Evolutionary conservation across 768 basidiomycete species (phyloP), one percentile per base, ranked within the genome.

Genomic region (Termitomyces heimii): DNA sequence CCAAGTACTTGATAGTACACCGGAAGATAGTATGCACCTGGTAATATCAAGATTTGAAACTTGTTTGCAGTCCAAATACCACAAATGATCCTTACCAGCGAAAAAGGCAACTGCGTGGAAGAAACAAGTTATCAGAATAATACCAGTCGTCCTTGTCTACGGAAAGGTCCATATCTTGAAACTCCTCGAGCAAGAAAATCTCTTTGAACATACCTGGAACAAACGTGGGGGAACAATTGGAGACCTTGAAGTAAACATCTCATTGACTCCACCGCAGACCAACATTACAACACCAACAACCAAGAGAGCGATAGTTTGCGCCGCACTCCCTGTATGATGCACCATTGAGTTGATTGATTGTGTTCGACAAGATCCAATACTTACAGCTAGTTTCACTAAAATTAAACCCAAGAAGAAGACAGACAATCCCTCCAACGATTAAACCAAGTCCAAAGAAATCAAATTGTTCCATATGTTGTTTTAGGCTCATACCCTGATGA

Each of bases 1-100:
- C 90, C 90, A 13, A 91, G 78, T 2, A 86, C 81, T 73, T 93
- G 90, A 70, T 79, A 93, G 66, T 87, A 93, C 2, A 92, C 66
- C 1, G 90, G 89, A 7, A 92, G 76, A 63, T 91, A 91, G 65
- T 73, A 86, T 44, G 82, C 80, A 31, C 78, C 80, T 79, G 39
- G 8, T n/a, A 13, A 20, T 16, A 44, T 4, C 9, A 1, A 35
- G 34, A 37, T 26, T 37, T 44, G 56, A 40, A 16, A 39, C 35
- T 16, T 32, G 29, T n/a, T 47, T 20, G 43, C 10, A 12, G 43
- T 24, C 24, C 16, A 18, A n/a, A 44, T 22, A 34, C 12, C 24
- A 43, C n/a, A 10, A 32, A 26, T 12, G 9, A 8, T 32, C 18
- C 56, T 64, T 65, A 77, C 81, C 81, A 12, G 70, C 68, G 62